Conservation (phyloP, 2,329 filamentous ascomycete species). For the Diplodia corticola region DNA sequence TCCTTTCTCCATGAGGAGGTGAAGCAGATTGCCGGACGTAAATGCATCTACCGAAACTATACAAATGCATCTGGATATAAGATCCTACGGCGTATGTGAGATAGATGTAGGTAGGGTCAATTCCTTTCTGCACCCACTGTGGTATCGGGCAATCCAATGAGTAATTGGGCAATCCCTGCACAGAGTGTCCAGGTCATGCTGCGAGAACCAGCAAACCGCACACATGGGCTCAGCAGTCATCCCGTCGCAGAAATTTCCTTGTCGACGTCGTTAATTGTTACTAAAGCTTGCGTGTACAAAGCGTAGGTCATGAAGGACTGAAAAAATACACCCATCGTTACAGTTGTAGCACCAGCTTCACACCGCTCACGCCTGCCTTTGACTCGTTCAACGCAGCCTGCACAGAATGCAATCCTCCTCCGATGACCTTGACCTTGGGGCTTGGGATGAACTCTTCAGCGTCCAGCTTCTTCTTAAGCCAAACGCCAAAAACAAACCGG, state of each 20-base stretch:
- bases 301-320: not conserved
- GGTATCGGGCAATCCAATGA: too few relatives aligned
- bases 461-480: slow-evolving; percentile 29
- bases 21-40: too few relatives aligned
- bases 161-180: too few relatives aligned
- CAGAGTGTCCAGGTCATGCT: not conserved
- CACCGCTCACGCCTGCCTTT: slow-evolving; percentile 29
- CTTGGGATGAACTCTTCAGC: slow-evolving; percentile 29
- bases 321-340: not conserved
- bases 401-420: slow-evolving; percentile 25
- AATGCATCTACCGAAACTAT: too few relatives aligned
- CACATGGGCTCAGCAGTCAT: not conserved
- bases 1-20: too few relatives aligned
- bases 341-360: slow-evolving; percentile 35
- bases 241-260: not conserved
- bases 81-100: too few relatives aligned
- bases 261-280: not conserved
- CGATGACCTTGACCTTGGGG: slow-evolving; percentile 28
- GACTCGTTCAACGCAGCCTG: slow-evolving; percentile 29
- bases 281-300: not conserved
- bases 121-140: too few relatives aligned
- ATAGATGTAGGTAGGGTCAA: too few relatives aligned
- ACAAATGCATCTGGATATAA: too few relatives aligned
- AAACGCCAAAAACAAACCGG: slow-evolving; percentile 26
- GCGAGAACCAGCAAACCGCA: not conserved